Evolutionary conservation across 352 stramenopile species (phyloP), one percentile per base, ranked within the genome.

Genomic region (Pythium sukuiense): DNA sequence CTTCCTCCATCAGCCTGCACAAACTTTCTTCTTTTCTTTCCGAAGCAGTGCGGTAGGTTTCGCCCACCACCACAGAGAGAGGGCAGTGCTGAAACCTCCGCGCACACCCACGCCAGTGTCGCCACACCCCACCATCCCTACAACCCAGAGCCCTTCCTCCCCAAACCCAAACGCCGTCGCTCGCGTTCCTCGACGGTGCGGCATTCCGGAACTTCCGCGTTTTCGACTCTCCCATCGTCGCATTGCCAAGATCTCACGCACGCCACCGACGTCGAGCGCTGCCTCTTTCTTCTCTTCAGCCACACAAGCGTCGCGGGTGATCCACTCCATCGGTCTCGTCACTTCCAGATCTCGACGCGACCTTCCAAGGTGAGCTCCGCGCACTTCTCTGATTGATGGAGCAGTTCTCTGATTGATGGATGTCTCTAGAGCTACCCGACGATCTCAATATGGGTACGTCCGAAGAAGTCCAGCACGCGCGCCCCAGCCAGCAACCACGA

Each of bases 381-480:
- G 11, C 32, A 37, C 32, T 6, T 37, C 32, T 37, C 11, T 37
- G 32, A 37, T 37, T 37, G 32, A 45, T 45, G 37, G 37, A 45
- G 37, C 37, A 13, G 6, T 8, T 14, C n/a, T 14, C 41, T 49
- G 41, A 49, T 26, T 49, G 41, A 54, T 33, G 24, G 20, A 24
- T 24, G 20, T 24, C 20, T 24, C 20, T 24, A 24, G 20, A 24
- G 20, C 20, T 24, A 24, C 7, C 6, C 26, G 49, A 54, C 41
- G 24, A 58, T 8, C 27, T 11, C 8, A 59, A 27, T 45, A 70
- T 70, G 63, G 63, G 63, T 39, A 70, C 63, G 11, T 64, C 63
- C 3, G 55, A 70, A 30, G 63, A 70, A 59, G 39, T 63, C 32
- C 55, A 67, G 20, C 52, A 58, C 52, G 52, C 52, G 29, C 29